Conservation (phyloP, 495 filamentous ascomycete genomes). For the Trichoderma asperelloides region DNA sequence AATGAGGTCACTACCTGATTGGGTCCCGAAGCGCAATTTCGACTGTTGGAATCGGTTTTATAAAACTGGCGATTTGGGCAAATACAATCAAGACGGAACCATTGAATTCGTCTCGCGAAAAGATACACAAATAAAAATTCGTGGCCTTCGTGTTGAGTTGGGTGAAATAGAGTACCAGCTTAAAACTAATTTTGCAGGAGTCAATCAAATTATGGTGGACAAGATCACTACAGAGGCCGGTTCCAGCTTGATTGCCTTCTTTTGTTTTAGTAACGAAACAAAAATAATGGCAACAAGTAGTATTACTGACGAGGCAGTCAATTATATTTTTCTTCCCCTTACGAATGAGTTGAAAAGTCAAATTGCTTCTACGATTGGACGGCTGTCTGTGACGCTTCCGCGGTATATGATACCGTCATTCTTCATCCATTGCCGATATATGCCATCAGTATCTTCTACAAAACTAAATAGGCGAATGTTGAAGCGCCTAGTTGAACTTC, state of each 20-base stretch:
- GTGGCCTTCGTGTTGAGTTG: constrained; percentile 21
- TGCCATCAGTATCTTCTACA: constrained; percentile 47
- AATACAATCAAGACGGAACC: constrained; percentile 34
- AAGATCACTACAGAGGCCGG: neutral
- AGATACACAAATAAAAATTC: constrained; percentile 20
- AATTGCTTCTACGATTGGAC: neutral
- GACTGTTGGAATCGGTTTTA: constrained; percentile 15
- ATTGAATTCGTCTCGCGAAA: constrained; percentile 28
- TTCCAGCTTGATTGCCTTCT: neutral
- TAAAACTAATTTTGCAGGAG: neutral
- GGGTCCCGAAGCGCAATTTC: constrained; percentile 13
- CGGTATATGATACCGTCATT: constrained; percentile 16
- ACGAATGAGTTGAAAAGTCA: neutral
- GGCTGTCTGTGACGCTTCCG: constrained; percentile 10
- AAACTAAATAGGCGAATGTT: neutral
- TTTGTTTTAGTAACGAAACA: neutral
- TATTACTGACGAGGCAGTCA: neutral
- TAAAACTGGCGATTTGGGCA: constrained; percentile 34
- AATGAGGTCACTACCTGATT: neutral
- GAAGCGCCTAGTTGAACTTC: neutral
- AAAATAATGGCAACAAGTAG: constrained; percentile 13
- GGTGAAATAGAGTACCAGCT: constrained; percentile 18
- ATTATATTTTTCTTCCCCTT: neutral
- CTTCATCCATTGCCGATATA: constrained; percentile 9
- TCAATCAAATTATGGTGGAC: neutral